A percentile compares a stretch with the other conserved stretches of the same genome.
Evolutionary conservation across 306 rosid genomes (phyloP).

Genomic region (Phaseolus lunatus): DNA sequence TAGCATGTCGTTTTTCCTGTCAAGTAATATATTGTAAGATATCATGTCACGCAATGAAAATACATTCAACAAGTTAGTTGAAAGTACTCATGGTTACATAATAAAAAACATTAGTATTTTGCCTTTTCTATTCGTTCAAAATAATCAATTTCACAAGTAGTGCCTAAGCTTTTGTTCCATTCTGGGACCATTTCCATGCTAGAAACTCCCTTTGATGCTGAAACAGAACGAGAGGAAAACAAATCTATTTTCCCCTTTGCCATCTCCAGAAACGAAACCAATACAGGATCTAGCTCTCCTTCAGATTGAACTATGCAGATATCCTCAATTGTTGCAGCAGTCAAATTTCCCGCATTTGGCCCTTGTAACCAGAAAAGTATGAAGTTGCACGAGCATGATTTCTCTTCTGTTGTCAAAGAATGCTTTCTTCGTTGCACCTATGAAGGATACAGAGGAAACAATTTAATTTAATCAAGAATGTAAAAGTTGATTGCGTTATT

Average conservation of each 20-base stretch:
- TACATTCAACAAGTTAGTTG: neutral
- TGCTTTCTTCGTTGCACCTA: constrained; percentile 65
- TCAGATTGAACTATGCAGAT: constrained; percentile 60
- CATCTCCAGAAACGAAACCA: constrained; percentile 58
- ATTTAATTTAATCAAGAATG: neutral
- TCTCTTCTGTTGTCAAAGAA: constrained; percentile 50
- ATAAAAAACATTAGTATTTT: constrained; percentile 37
- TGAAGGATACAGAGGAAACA: constrained; percentile 18
- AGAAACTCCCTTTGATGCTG: constrained; percentile 21
- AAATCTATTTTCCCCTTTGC: constrained; percentile 47
- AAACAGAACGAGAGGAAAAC: constrained; percentile 11
- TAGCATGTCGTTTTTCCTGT: constrained; percentile 53
- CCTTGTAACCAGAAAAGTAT: constrained; percentile 72
- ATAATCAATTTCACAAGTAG: constrained; percentile 22
- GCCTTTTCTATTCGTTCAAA: constrained; percentile 51
- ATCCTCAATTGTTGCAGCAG: constrained; percentile 43
- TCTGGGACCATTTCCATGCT: constrained; percentile 1
- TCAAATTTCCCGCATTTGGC: constrained; percentile 51
- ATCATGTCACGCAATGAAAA: constrained; percentile 33
- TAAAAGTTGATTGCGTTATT: neutral
- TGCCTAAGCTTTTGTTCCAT: constrained; percentile 10
- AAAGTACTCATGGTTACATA: neutral
- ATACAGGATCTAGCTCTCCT: constrained; percentile 44
- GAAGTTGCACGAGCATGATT: constrained; percentile 63
- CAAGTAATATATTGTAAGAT: constrained; percentile 27